Evolutionary conservation across 169 alveolate species (phyloP).

Genomic region (Plasmodium gallinaceum): DNA sequence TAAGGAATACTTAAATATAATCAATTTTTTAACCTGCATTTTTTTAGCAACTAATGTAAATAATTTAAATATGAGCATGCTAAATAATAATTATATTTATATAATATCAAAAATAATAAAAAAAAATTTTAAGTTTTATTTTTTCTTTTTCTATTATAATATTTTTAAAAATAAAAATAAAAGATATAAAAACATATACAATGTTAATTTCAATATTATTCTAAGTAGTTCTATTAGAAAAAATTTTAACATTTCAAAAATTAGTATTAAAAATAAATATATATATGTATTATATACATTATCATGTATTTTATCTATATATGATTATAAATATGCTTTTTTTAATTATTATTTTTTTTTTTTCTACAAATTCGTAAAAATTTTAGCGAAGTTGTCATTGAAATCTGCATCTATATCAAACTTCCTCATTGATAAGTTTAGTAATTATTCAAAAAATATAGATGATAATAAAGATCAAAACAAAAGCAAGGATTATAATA

Average conservation of each 20-base stretch:
- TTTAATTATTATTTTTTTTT: slow-evolving; percentile 54
- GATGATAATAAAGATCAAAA: not conserved
- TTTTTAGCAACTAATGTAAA: slow-evolving; percentile 55
- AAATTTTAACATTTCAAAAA: slow-evolving; percentile 1
- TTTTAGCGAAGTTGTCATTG: slow-evolving; percentile 27
- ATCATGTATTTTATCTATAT: slow-evolving; percentile 42
- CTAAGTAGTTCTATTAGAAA: slow-evolving; percentile 1
- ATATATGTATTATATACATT: slow-evolving; percentile 52
- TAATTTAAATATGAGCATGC: slow-evolving; percentile 45
- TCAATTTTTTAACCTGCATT: slow-evolving; percentile 27
- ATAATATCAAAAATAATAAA: slow-evolving; percentile 49
- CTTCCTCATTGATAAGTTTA: slow-evolving; percentile 10
- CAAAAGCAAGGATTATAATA: not conserved
- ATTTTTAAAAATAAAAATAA: slow-evolving; percentile 49
- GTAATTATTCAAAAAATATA: not conserved
- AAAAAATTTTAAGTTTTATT: slow-evolving; percentile 62
- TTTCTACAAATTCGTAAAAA: slow-evolving; percentile 48
- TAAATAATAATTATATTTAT: slow-evolving; percentile 39
- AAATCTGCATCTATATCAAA: slow-evolving; percentile 9
- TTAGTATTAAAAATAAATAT: slow-evolving; percentile 48
- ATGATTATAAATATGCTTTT: slow-evolving; percentile 55
- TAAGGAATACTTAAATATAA: slow-evolving; percentile 44
- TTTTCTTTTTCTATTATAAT: slow-evolving; percentile 54
- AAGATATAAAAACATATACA: slow-evolving; percentile 42
- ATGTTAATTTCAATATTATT: slow-evolving; percentile 16